Evolutionary conservation across 116 monocot genomes (phyloP), one percentile per base, ranked within the genome.

Genomic region (Papilionanthe hybrid): DNA sequence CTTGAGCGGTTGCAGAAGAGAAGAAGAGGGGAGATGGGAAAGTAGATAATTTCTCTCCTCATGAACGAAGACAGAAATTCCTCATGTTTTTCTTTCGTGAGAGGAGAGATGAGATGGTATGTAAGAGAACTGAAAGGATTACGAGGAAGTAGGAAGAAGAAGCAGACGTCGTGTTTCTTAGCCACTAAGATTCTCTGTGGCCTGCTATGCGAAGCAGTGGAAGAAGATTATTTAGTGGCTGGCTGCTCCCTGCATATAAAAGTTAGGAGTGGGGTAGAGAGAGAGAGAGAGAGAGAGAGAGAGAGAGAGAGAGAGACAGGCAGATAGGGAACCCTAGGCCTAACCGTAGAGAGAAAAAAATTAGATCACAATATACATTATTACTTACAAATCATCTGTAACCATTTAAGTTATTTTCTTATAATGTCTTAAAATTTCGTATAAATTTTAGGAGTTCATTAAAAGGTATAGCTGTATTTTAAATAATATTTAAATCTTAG

Each of bases 201-300:
- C 41, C 57, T 32, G 42, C 75, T 75, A 28, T 58, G 32, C 15
- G 55, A 20, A 56, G 77, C 57, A 27, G 77, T 56, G 55, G 20
- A 5, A 56, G 56, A 41, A 58, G 57, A 37, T 10, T 28, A 58
- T 20, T n/a, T 42, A 77, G 77, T 53, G 78, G 15, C 9, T 17
- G 58, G 69, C 17, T 69, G 69, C 69, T 69, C 37, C 37, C 32
- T 69, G 11, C 69, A 69, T 69, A 69, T 30, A 30, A 69, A 69
- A 69, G 69, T 69, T 69, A 63, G 65, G 25, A 81, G 81, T 32
- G 53, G 78, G 57, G 47, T 55, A 79, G 42, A 78, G 78, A 57
- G 55, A 73, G 78, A 72, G 56, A 73, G 15, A 57, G 73, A 43
- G 37, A n/a, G n/a, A 44, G 15, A 44, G 47, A 20, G 42, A 22